Evolutionary conservation across 2,329 filamentous ascomycete species (phyloP), one percentile per base, ranked within the genome.

Genomic region (Akanthomyces uredinophilus): DNA sequence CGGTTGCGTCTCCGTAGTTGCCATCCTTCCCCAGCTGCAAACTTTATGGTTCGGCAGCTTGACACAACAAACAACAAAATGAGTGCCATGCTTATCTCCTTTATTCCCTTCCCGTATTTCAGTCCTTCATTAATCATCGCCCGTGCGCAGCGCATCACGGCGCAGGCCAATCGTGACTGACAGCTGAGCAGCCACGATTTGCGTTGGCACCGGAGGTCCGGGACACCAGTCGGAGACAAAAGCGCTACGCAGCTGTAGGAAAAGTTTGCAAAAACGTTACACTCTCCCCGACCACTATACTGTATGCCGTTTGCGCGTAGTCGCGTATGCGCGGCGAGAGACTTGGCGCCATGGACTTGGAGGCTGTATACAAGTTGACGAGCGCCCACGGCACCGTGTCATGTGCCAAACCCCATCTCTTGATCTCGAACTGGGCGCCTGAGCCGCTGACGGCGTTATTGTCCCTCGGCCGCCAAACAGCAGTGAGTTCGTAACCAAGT

Each of bases 261-360:
- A 53, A 52, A 43, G 35, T 5, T 8, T n/a, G 16, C 4, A 8
- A 5, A 14, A 53, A 55, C 3, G 61, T 60, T 5, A 64, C 61
- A 14, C 63, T 63, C 61, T 73, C 71, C 6, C 72, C 73, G 14
- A 65, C 60, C 5, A 55, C 46, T 11, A 74, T 70, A 13, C 63
- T 65, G 56, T 72, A 73, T 1, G 64, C 61, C 10, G 65, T 65
- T 0, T 54, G 50, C 1, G 66, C 66, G 47, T 71, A 72, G 1
- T 47, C 18, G 7, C 52, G 14, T 7, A 60, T 60, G 35, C 24
- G 24, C 24, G n/a, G 5, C 13, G 37, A 35, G 10, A 60, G 37
- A 11, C 41, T 64, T 66, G 7, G 60, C 65, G 63, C 64, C 3
- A 37, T n/a, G 22, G 51, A 57, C 22, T 71, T 64, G 10, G 55